Evolutionary conservation across 2,329 filamentous ascomycete genomes (phyloP), one percentile per base, ranked within the genome.

Genomic region (Fusarium hainanense): DNA sequence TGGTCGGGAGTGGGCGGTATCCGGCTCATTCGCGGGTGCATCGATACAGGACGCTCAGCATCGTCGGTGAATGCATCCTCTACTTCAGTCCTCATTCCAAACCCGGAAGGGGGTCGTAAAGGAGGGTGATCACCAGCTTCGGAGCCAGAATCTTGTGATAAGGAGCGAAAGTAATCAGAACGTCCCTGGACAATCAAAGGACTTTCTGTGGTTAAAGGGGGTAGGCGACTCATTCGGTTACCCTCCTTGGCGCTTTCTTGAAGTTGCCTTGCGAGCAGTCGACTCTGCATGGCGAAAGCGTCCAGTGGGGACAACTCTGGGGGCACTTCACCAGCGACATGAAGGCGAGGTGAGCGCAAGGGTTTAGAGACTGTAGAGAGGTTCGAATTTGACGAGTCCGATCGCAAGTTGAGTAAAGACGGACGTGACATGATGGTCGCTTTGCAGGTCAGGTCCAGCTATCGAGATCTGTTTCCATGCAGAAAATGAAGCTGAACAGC

Each of bases 271-370:
- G 94, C 94, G 54, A 99, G 87, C 74, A 97, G 83, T 61, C 95
- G 91, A 74, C 94, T 97, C 77, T 98, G 95, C 67, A 95, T 87
- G 23, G 95, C 95, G 78, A 99, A 97, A 49, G 95, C 95, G 85
- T 99, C 96, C 70, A 99, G 87, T 13, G 96, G 96, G 10, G 96
- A 98, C 59, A 98, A 86, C 54, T 96, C 92, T 7, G 96, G 96
- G 21, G 96, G 95, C 2, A 92, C 87, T 74, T 95, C 92, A 66
- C 93, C 93, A 60, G 92, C 91, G 60, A 92, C 85, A 79, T 94
- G 91, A 63, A 93, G 83, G 66, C 92, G 90, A 43, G 92, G 92
- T n/a, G 92, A 94, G 69, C 86, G 85, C 34, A 90, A 80, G n/a
- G 88, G 86, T 57, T 85, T 85, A 20, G 85, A 83, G 55, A 83